Conservation (phyloP, 208 protist genomes). For the Naegleria lovaniensis region DNA sequence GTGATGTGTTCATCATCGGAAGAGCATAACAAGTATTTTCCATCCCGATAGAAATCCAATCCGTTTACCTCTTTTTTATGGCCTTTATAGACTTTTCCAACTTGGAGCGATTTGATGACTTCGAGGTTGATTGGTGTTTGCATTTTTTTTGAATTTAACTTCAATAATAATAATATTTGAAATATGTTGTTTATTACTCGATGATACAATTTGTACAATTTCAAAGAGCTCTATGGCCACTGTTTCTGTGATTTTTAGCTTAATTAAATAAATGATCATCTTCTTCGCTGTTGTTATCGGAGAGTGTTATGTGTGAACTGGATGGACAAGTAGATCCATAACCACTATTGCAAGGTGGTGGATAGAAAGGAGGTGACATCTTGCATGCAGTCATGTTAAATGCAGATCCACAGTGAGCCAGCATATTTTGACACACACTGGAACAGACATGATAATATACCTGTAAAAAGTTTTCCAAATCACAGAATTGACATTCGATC, state of each 20-base stretch:
- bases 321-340: neutral
- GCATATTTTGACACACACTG: neutral
- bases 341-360: neutral
- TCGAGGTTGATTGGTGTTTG: neutral
- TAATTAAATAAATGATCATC: too few relatives aligned
- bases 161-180: too few relatives aligned
- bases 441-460: neutral
- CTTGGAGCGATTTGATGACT: neutral
- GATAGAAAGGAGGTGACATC: neutral
- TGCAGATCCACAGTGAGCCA: neutral
- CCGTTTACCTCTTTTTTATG: constrained; percentile 15
- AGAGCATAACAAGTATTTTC: neutral
- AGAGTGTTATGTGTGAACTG: too few relatives aligned
- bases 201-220: too few relatives aligned
- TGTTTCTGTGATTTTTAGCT: too few relatives aligned
- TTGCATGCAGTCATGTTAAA: neutral
- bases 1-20: neutral
- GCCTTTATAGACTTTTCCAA: neutral
- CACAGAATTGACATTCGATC: too few relatives aligned
- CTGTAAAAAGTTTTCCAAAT: neutral
- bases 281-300: too few relatives aligned
- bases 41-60: constrained; percentile 18
- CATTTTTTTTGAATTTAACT: neutral
- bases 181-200: too few relatives aligned
- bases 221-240: too few relatives aligned